Base-by-base conservation (phyloP, 257 asterid species). In the Solanum pennellii region DNA sequence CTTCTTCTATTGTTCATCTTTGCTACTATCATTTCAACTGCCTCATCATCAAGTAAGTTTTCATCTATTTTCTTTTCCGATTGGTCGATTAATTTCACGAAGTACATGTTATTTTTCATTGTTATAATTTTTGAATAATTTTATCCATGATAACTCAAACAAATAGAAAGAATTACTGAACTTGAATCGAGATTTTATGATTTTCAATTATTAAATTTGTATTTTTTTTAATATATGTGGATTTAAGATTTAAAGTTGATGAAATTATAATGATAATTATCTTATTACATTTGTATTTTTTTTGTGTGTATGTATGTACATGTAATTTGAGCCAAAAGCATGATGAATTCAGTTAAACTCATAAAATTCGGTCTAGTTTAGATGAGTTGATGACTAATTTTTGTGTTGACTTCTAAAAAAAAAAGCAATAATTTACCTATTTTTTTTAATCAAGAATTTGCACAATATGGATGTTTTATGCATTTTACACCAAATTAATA, bases 91-190 rank as follows among this genome's bases (percentile, higher is more conserved):
- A 20, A 73, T 35, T 20, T 0, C 5, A 35, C 1, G 4, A 41
- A 31, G 2, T 20, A 73, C 1, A 0, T 29, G 14, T 20, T 35
- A 35, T 33, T 0, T 72, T 33, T 2, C 0, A 33, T 7, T 0
- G 12, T 3, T 33, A 33, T 0, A 0, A 2, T 2, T 4, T 16
- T 4, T 72, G 15, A 9, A 4, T 9, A 33, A 0, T 4, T 33
- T 0, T 73, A 2, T 73, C 0, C 9, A 3, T 20, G 2, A 5
- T 5, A 6, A 5, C 0, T 73, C n/a, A 12, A 2, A 3, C 0
- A 20, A 5, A 20, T 35, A 5, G 0, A 0, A 9, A 73, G 0
- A 35, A 35, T 73, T 0, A 35, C 0, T 15, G 23, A 0, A 15
- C 31, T 15, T 71, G 77, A 31, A 16, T 5, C 5, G 13, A 71